Evolutionary conservation across 805 yeast genomes (phyloP).

Genomic region (Kuraishia ogatae): DNA sequence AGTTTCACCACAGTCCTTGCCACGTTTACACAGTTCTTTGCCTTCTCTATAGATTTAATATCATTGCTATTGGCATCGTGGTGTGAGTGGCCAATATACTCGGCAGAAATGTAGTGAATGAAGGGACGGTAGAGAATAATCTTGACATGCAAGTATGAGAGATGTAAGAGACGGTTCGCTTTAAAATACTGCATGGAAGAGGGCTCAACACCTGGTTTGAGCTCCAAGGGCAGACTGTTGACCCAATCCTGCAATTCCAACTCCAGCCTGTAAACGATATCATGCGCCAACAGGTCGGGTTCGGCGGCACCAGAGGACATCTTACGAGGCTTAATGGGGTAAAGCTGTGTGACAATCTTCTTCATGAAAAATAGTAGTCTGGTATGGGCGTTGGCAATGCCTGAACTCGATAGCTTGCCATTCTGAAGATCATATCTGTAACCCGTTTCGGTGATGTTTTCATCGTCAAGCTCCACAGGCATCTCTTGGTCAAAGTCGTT

Average conservation of each 20-base stretch:
- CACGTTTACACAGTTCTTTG: constrained; percentile 75
- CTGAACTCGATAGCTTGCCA: constrained; percentile 57
- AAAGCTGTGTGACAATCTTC: constrained; percentile 61
- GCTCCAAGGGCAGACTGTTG: constrained; percentile 56
- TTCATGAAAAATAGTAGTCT: constrained; percentile 61
- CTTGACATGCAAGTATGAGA: constrained; percentile 69
- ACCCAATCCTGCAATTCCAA: constrained; percentile 66
- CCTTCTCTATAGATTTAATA: constrained; percentile 60
- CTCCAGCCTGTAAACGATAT: constrained; percentile 54
- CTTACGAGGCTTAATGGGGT: constrained; percentile 52
- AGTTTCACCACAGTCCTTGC: constrained; percentile 75
- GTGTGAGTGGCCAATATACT: constrained; percentile 18
- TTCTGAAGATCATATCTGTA: constrained; percentile 33
- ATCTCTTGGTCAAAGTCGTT: constrained; percentile 83
- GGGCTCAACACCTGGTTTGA: constrained; percentile 66
- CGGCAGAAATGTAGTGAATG: constrained; percentile 71
- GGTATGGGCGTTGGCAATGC: constrained; percentile 82
- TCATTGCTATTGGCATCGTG: constrained; percentile 26
- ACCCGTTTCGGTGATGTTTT: constrained; percentile 64
- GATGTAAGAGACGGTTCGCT: constrained; percentile 67
- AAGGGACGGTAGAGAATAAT: constrained; percentile 82
- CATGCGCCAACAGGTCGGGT: constrained; percentile 23
- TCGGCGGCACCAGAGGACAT: constrained; percentile 19
- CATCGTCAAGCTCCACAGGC: constrained; percentile 82
- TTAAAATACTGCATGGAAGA: constrained; percentile 49